Evolutionary conservation across 495 filamentous ascomycete genomes (phyloP).

Genomic region (Massariosphaeria phaeospora): DNA sequence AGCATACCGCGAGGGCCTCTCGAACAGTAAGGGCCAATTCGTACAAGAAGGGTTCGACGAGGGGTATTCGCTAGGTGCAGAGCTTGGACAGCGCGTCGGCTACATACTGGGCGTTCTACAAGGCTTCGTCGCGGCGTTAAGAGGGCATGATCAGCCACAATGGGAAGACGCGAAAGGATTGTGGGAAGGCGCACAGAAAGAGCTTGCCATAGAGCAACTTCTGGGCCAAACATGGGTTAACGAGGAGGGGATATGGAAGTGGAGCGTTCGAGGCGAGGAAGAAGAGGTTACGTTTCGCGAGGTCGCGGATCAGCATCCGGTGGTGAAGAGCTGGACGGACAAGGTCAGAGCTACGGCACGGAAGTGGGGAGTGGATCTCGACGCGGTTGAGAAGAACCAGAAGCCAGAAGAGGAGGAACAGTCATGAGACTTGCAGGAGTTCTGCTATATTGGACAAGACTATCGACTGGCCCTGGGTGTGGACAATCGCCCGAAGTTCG

Average conservation of each 20-base stretch:
- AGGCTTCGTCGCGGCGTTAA: constrained; percentile 47
- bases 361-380: constrained; percentile 41
- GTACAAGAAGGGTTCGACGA: constrained; percentile 87
- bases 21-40: constrained; percentile 59
- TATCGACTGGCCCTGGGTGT: too few species aligned
- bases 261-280: constrained; percentile 45
- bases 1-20: constrained; percentile 88
- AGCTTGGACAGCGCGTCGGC: constrained; percentile 67
- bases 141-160: constrained; percentile 26
- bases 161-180: constrained; percentile 41
- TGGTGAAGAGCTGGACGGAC: constrained; percentile 52
- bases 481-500: too few species aligned
- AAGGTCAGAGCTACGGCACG: constrained; percentile 44
- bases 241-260: constrained; percentile 59
- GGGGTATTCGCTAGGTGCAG: constrained; percentile 73
- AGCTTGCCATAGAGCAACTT: constrained; percentile 57
- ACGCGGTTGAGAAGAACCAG: constrained; percentile 16
- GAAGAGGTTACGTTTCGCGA: constrained; percentile 47
- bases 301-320: constrained; percentile 56
- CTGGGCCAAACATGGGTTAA: constrained; percentile 60
- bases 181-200: constrained; percentile 51
- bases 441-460: too few species aligned
- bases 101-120: constrained; percentile 67
- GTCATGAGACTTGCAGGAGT: constrained; percentile 4
- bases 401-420: background rate